Percentiles rank a stretch among this genome's conserved stretches.
Conservation (phyloP, 2,329 filamentous ascomycete species). For the Metarhizium sp. region DNA sequence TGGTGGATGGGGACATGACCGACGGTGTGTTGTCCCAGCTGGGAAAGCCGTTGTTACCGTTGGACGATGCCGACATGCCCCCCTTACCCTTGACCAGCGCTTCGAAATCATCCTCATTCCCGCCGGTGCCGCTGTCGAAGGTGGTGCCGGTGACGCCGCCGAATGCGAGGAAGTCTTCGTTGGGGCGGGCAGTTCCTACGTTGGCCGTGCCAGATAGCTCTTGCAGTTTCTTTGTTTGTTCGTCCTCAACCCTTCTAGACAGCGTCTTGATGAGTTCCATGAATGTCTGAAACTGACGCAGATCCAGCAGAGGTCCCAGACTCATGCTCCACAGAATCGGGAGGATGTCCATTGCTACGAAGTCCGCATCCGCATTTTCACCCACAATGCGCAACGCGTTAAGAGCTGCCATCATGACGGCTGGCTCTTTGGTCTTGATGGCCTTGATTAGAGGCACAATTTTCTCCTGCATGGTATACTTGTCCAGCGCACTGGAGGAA, state of each 20-base stretch:
- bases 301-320: slow-evolving; percentile 77
- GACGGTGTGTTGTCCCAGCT: slow-evolving; percentile 40
- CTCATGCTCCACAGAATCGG: slow-evolving; percentile 89
- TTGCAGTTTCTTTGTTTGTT: slow-evolving; percentile 81
- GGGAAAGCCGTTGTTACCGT: slow-evolving; percentile 33
- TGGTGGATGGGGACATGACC: slow-evolving; percentile 22
- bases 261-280: slow-evolving; percentile 81
- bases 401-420: slow-evolving; percentile 90
- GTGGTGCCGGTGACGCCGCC: slow-evolving; percentile 54
- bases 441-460: slow-evolving; percentile 81
- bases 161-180: slow-evolving; percentile 62
- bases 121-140: slow-evolving; percentile 35
- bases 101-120: slow-evolving; percentile 71
- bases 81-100: slow-evolving; percentile 68
- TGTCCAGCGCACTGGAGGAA: slow-evolving; percentile 77
- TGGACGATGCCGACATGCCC: slow-evolving; percentile 21
- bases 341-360: slow-evolving; percentile 82
- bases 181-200: slow-evolving; percentile 37
- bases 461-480: slow-evolving; percentile 97
- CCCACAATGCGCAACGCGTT: slow-evolving; percentile 80
- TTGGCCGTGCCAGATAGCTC: slow-evolving; percentile 60
- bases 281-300: slow-evolving; percentile 80
- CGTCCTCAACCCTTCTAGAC: slow-evolving; percentile 72
- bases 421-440: slow-evolving; percentile 96
- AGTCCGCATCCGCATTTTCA: slow-evolving; percentile 74